These are phyloP conservation scores for Podila horticola DNA, from an alignment of 192 early-diverging fungal species.

Conservation along the genomic window DNA sequence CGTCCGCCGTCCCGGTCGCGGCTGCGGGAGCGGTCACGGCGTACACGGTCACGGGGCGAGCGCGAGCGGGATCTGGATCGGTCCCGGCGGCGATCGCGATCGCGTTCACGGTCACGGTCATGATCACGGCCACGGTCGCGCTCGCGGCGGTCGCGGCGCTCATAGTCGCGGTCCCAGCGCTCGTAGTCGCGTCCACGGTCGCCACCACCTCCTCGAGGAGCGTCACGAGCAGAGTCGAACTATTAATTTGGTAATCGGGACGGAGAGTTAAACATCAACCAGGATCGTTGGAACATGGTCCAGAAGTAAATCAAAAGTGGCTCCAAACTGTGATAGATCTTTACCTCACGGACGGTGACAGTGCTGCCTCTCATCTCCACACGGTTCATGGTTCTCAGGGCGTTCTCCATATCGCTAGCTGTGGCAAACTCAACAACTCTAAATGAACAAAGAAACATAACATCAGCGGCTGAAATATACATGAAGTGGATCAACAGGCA, in stretches of 20 bases:
- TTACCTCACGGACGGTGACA: slow-evolving; percentile 74
- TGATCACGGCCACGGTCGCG: slow-evolving; percentile 38
- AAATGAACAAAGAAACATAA: slow-evolving; percentile 6
- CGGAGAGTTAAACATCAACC: slow-evolving; percentile 5
- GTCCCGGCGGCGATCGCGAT: slow-evolving; percentile 55
- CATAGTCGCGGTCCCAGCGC: slow-evolving; percentile 22
- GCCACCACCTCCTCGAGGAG: slow-evolving; percentile 51
- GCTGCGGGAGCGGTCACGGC: slow-evolving; percentile 53
- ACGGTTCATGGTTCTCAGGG: slow-evolving; percentile 85
- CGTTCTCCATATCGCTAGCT: slow-evolving; percentile 84
- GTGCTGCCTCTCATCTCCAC: slow-evolving; percentile 73
- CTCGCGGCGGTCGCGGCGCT: slow-evolving; percentile 47
- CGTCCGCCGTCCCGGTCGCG: slow-evolving; percentile 47
- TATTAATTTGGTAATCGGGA: not conserved
- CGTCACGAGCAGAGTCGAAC: slow-evolving; percentile 37
- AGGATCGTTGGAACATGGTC: not conserved
- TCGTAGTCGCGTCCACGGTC: slow-evolving; percentile 23
- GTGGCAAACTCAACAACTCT: slow-evolving; percentile 92
- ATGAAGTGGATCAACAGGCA: not conserved
- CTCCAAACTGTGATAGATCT: slow-evolving; percentile 11
- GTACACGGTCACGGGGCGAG: slow-evolving; percentile 41
- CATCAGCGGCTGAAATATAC: not conserved
- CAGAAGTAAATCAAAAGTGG: not conserved
- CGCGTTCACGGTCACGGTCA: slow-evolving; percentile 47
- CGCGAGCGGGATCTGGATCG: slow-evolving; percentile 63